These are phyloP conservation scores for Geopyxis carbonaria DNA, from an alignment of 495 filamentous ascomycete species.

Conservation along the genomic window DNA sequence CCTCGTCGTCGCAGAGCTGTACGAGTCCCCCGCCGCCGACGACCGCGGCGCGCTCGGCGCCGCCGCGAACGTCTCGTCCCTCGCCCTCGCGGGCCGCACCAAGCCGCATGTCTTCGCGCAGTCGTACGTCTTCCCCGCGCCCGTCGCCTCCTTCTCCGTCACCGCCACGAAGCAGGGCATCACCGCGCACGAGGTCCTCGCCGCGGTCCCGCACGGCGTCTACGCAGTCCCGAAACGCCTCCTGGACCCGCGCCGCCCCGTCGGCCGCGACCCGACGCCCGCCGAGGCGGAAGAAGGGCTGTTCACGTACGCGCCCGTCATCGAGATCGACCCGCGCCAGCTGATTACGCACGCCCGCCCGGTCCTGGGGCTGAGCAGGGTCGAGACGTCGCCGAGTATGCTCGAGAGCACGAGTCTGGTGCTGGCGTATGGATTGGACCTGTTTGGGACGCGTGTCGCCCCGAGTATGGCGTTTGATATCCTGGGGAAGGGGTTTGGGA, in stretches of 20 bases:
- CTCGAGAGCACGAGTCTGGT: constrained; percentile 91
- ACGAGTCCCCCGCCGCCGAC: constrained; percentile 64
- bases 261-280: constrained; percentile 65
- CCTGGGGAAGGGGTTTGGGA: constrained; percentile 81
- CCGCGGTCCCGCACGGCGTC: constrained; percentile 52
- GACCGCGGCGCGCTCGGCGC: constrained; percentile 65
- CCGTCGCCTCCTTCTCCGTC: constrained; percentile 61
- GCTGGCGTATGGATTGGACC: constrained; percentile 72
- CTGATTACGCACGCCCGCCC: constrained; percentile 69
- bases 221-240: constrained; percentile 58
- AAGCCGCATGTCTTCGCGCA: constrained; percentile 61
- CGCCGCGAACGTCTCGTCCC: constrained; percentile 51
- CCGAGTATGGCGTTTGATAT: constrained; percentile 84
- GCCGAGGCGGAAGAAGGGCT: constrained; percentile 73
- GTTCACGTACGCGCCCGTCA: constrained; percentile 49
- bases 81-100: constrained; percentile 38
- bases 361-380: constrained; percentile 51
- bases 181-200: constrained; percentile 65
- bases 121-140: constrained; percentile 56
- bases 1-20: constrained; percentile 72
- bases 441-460: constrained; percentile 70
- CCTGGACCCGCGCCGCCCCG: constrained; percentile 75
- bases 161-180: constrained; percentile 89
- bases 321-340: constrained; percentile 74
- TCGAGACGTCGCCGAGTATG: constrained; percentile 55